Conservation (phyloP, 441 rosid genomes). For the Populus hybrid region DNA sequence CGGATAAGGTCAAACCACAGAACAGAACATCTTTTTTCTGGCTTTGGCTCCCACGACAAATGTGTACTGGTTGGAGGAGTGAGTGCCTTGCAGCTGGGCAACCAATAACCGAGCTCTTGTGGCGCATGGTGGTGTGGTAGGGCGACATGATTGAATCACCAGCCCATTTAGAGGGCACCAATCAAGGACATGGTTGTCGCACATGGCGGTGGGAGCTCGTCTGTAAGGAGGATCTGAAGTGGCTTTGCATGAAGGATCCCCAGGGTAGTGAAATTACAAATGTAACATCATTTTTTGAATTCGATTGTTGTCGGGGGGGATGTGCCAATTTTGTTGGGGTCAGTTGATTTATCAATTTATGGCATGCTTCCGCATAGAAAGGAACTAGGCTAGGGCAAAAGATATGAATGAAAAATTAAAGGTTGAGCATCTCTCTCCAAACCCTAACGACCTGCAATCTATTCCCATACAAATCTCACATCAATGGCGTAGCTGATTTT, state of each 20-base stretch:
- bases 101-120: neutral
- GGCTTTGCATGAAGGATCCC: neutral
- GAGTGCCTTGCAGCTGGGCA: neutral
- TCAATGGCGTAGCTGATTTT: too few relatives aligned
- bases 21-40: slow-evolving; percentile 7
- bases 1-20: slow-evolving; percentile 35
- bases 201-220: neutral
- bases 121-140: neutral
- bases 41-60: neutral
- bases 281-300: slow-evolving; percentile 19
- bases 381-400: neutral
- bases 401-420: slow-evolving; percentile 7
- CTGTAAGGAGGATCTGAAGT: neutral
- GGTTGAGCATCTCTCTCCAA: neutral
- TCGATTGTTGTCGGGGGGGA: slow-evolving; percentile 9
- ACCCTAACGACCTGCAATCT: neutral
- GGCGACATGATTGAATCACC: neutral
- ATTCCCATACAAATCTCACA: neutral
- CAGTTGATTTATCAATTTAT: neutral
- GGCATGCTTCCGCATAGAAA: slow-evolving; percentile 19
- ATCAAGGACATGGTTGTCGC: neutral
- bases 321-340: slow-evolving; percentile 19
- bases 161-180: neutral
- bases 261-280: neutral
- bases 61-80: neutral